Conservation (phyloP, 305 asterid species). For the Plantago coronopus region DNA sequence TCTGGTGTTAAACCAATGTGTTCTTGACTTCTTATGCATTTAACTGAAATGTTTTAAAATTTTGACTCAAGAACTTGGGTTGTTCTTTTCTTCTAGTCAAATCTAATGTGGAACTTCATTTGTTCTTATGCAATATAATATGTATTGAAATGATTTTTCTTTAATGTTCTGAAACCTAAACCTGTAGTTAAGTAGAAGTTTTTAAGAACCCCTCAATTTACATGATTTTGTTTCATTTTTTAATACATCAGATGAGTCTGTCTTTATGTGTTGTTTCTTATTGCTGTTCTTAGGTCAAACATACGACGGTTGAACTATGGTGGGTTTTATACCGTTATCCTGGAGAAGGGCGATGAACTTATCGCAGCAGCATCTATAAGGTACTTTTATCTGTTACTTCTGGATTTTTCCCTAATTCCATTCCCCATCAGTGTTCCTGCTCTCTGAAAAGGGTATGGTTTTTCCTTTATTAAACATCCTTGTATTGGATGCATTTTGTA, state of each 20-base stretch:
- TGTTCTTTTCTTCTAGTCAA: neutral
- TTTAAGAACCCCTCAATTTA: neutral
- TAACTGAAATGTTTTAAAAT: conserved; percentile 16
- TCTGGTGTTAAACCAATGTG: conserved; percentile 1
- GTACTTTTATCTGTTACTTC: conserved; percentile 32
- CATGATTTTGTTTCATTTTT: neutral
- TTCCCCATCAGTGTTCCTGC: too few species aligned
- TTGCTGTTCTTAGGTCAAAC: conserved; percentile 61
- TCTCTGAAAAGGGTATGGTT: neutral
- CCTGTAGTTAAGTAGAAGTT: neutral
- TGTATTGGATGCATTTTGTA: too few species aligned
- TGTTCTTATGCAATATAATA: too few species aligned
- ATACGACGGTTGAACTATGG: conserved; percentile 72
- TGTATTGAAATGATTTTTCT: neutral
- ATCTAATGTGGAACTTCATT: too few species aligned
- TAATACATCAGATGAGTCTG: conserved; percentile 14
- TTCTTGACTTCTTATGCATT: too few species aligned
- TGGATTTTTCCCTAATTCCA: conserved; percentile 1
- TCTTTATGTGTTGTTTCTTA: conserved; percentile 14
- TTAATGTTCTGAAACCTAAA: conserved; percentile 12
- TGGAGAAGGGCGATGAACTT: conserved; percentile 81
- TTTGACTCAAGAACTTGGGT: conserved; percentile 11
- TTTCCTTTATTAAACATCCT: neutral
- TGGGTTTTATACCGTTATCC: conserved; percentile 71
- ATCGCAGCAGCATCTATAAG: conserved; percentile 86